Evolutionary conservation across 805 yeast species (phyloP), one percentile per base, ranked within the genome.

Genomic region (Ogataea trehalophila): DNA sequence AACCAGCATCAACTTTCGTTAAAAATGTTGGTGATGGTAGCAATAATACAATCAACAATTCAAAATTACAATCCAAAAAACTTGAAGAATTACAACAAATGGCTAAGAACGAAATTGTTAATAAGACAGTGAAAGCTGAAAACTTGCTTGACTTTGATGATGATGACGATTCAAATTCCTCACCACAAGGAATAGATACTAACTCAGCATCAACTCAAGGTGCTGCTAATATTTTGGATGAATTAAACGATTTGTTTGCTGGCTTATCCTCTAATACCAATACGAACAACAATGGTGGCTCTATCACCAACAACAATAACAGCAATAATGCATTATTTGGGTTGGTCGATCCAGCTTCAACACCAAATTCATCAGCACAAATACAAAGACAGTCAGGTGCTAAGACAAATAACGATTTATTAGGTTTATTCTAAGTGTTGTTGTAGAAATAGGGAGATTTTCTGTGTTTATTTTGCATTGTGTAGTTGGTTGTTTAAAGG

Each of bases 141-240:
- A 88, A 87, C 56, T 72, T 94, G 55, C 77, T 92, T 44, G 96
- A 92, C 63, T 82, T 92, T 54, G 97, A 85, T 58, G 88, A 82
- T 50, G 88, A 81, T 41, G 78, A 70, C 17, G 71, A 55, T 40
- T 55, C 51, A 1, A 53, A 47, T 1, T 52, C 47, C 16, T 38
- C 39, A 1, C 42, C 45, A 20, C 31, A 38, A 16, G 35, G 43
- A 20, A 26, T 52, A 15, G 65, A 50, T 6, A 40, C 44, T 4
- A 39, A 48, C 17, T 47, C 61, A 11, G 56, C 56, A 4, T 15
- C 39, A 5, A 55, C 52, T 8, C 60, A 51, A 4, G 62, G 54
- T 15, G 51, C 66, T 4, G 63, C 70, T 4, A 76, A 75, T 48
- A 75, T 83, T 16, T 68, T 89, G 52, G 86, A 81, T 52, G 95